These are phyloP conservation scores for Acacia concinna DNA, from an alignment of 331 rosid genomes.

Conservation along the genomic window DNA sequence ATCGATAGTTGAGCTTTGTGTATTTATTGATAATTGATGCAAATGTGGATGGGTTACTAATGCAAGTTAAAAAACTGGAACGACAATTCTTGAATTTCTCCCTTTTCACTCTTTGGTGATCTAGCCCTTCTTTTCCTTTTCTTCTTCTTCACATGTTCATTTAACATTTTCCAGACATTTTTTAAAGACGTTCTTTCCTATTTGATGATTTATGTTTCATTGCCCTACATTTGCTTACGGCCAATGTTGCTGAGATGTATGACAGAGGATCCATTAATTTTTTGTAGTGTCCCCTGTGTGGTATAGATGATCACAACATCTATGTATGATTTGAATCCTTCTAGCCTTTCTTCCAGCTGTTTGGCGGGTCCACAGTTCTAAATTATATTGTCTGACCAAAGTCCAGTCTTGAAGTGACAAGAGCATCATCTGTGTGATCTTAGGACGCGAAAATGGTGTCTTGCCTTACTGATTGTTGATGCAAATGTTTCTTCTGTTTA, in stretches of 20 bases:
- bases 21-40: neutral
- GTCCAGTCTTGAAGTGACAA: neutral
- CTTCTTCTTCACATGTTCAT: constrained; percentile 10
- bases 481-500: constrained; percentile 3
- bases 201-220: neutral
- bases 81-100: neutral
- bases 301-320: constrained; percentile 22
- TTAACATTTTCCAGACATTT: constrained; percentile 10
- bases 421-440: neutral
- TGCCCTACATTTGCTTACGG: constrained; percentile 14
- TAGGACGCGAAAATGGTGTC: neutral
- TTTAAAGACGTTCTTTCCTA: constrained; percentile 15
- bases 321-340: constrained; percentile 16
- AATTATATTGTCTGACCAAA: neutral
- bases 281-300: constrained; percentile 21
- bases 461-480: neutral
- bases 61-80: constrained; percentile 1
- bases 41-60: neutral
- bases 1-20: neutral
- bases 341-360: constrained; percentile 32
- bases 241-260: constrained; percentile 22
- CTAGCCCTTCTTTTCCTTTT: neutral
- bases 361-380: constrained; percentile 30
- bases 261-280: constrained; percentile 32
- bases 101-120: neutral